These are phyloP conservation scores for Xanthoconium purpureum DNA, from an alignment of 768 basidiomycete species.

Conservation along the genomic window DNA sequence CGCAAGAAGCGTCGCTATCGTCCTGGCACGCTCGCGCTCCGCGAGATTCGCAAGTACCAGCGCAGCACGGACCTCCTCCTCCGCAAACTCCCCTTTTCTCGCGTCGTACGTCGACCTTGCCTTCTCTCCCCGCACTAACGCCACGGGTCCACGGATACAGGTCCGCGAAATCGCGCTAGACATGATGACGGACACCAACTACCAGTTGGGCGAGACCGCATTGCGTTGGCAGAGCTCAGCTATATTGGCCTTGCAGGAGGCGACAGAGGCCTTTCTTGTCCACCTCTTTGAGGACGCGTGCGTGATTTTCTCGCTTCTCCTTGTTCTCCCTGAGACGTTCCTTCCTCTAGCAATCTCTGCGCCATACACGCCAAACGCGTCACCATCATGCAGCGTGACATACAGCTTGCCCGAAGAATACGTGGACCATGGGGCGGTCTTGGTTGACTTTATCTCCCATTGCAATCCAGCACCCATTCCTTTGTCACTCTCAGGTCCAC, in stretches of 20 bases:
- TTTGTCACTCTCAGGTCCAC: not conserved
- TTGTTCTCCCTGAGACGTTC: slow-evolving; percentile 1
- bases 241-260: slow-evolving; percentile 91
- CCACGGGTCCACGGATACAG: slow-evolving; percentile 39
- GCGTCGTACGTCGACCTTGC: slow-evolving; percentile 60
- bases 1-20: slow-evolving; percentile 68
- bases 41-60: slow-evolving; percentile 93
- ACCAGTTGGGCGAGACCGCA: slow-evolving; percentile 52
- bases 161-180: slow-evolving; percentile 94
- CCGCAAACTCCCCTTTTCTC: slow-evolving; percentile 86
- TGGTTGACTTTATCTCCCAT: slow-evolving; percentile 35
- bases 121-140: not conserved
- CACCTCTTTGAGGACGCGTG: slow-evolving; percentile 98
- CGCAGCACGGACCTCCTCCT: slow-evolving; percentile 88
- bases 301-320: slow-evolving; percentile 36
- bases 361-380: slow-evolving; percentile 98
- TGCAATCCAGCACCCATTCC: not conserved
- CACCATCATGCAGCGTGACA: slow-evolving; percentile 96
- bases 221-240: slow-evolving; percentile 97
- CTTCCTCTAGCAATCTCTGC: slow-evolving; percentile 75
- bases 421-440: slow-evolving; percentile 85
- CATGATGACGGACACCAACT: slow-evolving; percentile 75
- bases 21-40: slow-evolving; percentile 85
- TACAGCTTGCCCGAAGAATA: slow-evolving; percentile 93
- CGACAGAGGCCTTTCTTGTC: slow-evolving; percentile 91